phyloP scores from a whole-genome alignment of 148 eudicot species.

The Spergularia bocconei region DNA sequence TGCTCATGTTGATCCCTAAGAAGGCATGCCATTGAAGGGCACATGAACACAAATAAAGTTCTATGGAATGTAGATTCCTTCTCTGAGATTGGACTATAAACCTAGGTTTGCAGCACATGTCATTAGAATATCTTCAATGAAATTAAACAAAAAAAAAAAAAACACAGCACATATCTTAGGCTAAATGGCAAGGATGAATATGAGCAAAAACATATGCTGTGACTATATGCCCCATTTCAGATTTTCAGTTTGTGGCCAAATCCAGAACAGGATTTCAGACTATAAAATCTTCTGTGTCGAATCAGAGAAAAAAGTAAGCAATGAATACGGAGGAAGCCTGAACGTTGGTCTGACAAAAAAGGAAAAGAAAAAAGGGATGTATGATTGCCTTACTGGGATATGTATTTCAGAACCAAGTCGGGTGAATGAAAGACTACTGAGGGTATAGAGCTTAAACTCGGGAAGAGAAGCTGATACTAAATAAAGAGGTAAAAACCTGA shows the following conservation, averaged over 20 bases:
- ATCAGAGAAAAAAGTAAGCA: not conserved
- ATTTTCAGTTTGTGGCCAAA: not conserved
- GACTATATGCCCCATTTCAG: not conserved
- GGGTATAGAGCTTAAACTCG: not conserved
- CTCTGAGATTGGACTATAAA: slow-evolving; percentile 69
- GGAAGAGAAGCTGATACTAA: not conserved
- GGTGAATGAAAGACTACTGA: too few relatives aligned
- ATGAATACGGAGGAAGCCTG: not conserved
- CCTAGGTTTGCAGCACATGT: slow-evolving; percentile 35
- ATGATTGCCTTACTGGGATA: not conserved
- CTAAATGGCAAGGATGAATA: not conserved
- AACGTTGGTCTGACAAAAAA: not conserved
- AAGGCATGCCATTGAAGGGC: slow-evolving; percentile 78
- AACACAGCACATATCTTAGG: too few relatives aligned
- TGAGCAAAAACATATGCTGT: not conserved
- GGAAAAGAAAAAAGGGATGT: not conserved
- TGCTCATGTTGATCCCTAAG: slow-evolving; percentile 88
- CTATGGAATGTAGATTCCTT: slow-evolving; percentile 74
- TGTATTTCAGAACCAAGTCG: too few relatives aligned
- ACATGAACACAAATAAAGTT: slow-evolving; percentile 74
- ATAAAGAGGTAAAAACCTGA: slow-evolving; percentile 47
- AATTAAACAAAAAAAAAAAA: too few relatives aligned
- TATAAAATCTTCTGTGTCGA: not conserved
- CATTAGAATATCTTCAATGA: not conserved
- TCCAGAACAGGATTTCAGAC: not conserved